Base-by-base conservation (phyloP, 2,329 filamentous ascomycete species). In the Zopfia rhizophila region DNA sequence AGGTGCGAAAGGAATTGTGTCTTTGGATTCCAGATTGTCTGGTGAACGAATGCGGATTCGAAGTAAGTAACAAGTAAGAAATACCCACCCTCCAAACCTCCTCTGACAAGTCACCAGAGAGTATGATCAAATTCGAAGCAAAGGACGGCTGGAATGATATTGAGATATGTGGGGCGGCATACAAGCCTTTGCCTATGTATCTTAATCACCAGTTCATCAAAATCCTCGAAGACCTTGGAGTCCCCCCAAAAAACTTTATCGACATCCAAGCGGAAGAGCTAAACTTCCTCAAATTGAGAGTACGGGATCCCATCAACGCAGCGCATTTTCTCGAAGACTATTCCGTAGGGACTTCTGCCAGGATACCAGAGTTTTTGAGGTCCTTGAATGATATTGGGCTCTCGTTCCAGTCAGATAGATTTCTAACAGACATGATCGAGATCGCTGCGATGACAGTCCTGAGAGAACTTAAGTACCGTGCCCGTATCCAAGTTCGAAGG, bases 171-270 rank as follows among this genome's bases (percentile, higher is more conserved):
- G 87, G 87, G 39, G 78, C 82, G 33, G 84, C 83, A 0, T 83
- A 82, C 19, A 82, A 79, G 42, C 84, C 89, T 0, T 78, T 93
- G 5, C 82, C 82, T 0, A 77, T 92, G 55, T 82, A 85, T 13
- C 78, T 95, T 1, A 95, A 95, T 60, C 84, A 88, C 1, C 89
- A 90, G 55, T 78, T 92, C 50, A 91, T 95, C 72, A 95, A 95
- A 65, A 91, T 95, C 4, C 69, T 96, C 1, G 91, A 96, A 61
- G 91, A 95, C 55, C 84, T 93, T 67, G 79, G 81, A 0, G 84
- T 88, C 0, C 64, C 76, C 0, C 61, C 73, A 1, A 44, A 70
- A 0, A 87, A 82, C 65, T 93, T 96, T 54, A 63, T 87, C 8
- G 60, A 76, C 0, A 70, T 90, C 1, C 90, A 94, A 66, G 73